Conservation (phyloP, 2,329 filamentous ascomycete species). For the Paracoccidioides lutzii region DNA sequence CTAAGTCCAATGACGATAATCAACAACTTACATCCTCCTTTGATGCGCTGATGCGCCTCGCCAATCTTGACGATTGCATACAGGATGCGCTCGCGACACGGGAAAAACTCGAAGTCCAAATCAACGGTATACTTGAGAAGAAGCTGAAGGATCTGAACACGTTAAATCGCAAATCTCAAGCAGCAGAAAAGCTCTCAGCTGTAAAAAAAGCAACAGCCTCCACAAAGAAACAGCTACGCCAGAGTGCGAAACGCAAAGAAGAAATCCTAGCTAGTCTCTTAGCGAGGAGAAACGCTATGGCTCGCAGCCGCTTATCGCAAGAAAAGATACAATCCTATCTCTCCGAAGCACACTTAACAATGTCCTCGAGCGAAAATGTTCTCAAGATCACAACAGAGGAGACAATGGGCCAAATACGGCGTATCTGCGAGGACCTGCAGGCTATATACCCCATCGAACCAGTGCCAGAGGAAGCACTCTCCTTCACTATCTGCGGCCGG, state of each 20-base stretch:
- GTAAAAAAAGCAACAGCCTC: slow-evolving; percentile 42
- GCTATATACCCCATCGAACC: slow-evolving; percentile 72
- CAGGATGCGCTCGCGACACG: slow-evolving; percentile 76
- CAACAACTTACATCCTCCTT: slow-evolving; percentile 62
- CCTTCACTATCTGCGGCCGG: slow-evolving; percentile 72
- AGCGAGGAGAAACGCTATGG: slow-evolving; percentile 55
- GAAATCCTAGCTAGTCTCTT: slow-evolving; percentile 56
- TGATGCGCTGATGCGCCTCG: slow-evolving; percentile 73
- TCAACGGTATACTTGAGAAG: slow-evolving; percentile 42
- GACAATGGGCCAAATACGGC: slow-evolving; percentile 72
- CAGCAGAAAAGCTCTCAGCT: slow-evolving; percentile 28
- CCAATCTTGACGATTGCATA: slow-evolving; percentile 79
- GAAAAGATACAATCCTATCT: slow-evolving; percentile 48
- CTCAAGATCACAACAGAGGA: slow-evolving; percentile 47
- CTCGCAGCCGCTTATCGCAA: slow-evolving; percentile 48
- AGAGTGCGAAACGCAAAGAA: slow-evolving; percentile 49
- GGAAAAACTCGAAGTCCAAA: slow-evolving; percentile 61
- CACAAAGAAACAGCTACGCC: slow-evolving; percentile 54
- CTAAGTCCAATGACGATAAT: slow-evolving; percentile 21
- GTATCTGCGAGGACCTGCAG: slow-evolving; percentile 73
- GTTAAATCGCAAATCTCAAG: slow-evolving; percentile 24
- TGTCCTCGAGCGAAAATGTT: slow-evolving; percentile 44
- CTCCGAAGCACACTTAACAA: slow-evolving; percentile 45
- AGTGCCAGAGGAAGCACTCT: slow-evolving; percentile 48
- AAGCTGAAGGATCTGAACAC: slow-evolving; percentile 22